Evolutionary conservation across 306 rosid species (phyloP).

Genomic region (Benincasa hispida): DNA sequence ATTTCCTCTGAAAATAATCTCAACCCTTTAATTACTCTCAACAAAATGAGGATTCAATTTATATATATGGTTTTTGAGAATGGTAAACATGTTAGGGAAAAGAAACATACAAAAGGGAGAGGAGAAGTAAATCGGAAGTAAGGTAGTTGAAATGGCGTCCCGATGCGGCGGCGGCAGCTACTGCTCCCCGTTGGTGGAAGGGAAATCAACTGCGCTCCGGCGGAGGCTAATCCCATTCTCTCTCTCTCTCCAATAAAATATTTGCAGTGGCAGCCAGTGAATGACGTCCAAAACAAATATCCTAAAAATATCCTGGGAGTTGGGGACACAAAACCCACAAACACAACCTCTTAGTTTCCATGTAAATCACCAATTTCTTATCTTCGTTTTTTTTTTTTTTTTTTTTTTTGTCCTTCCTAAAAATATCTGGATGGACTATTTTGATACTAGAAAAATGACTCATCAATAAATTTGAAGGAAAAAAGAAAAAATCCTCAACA

Average conservation of each 20-base stretch:
- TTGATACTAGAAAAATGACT: no score
- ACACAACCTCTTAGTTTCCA: not conserved
- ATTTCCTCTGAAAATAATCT: conserved; percentile 42
- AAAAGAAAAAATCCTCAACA: no score
- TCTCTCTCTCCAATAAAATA: not conserved
- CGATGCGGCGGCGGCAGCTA: not conserved
- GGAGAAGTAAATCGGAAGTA: not conserved
- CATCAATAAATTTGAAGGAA: no score
- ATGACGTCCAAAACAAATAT: not conserved
- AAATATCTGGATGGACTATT: not conserved
- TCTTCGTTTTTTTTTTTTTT: not conserved
- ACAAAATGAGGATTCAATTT: not conserved
- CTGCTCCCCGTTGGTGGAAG: not conserved
- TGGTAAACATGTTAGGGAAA: not conserved
- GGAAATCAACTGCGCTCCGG: conserved; percentile 1
- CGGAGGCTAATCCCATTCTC: conserved; percentile 14
- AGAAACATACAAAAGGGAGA: conserved; percentile 15
- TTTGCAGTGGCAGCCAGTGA: not conserved
- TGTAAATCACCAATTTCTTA: not conserved
- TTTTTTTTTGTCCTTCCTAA: not conserved
- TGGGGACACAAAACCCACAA: not conserved
- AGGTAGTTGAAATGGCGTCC: not conserved
- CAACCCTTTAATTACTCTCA: conserved; percentile 37
- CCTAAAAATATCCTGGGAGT: not conserved
- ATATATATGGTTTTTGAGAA: no score